Evolutionary conservation across 495 filamentous ascomycete species (phyloP).

Genomic region (Parmelia sp.): DNA sequence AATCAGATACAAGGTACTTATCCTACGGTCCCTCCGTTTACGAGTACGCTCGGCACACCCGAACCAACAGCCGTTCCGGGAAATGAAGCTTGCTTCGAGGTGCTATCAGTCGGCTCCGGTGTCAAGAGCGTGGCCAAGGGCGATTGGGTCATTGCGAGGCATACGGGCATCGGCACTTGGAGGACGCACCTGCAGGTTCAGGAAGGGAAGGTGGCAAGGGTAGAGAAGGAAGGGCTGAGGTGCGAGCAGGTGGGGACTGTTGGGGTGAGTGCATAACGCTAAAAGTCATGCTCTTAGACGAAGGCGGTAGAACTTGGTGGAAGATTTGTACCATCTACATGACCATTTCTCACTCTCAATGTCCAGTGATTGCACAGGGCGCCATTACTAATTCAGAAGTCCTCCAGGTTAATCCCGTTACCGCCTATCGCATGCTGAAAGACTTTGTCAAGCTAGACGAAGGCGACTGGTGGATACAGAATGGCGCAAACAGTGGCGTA

Average conservation of each 20-base stretch:
- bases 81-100: conserved; percentile 89
- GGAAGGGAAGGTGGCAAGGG: conserved; percentile 56
- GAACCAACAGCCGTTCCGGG: conserved; percentile 69
- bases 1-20: conserved; percentile 98
- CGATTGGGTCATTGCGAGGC: conserved; percentile 87
- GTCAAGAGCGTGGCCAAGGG: conserved; percentile 56
- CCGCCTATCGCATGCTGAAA: conserved; percentile 84
- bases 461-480: conserved; percentile 90
- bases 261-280: conserved; percentile 27
- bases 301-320: too few species aligned
- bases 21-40: conserved; percentile 71
- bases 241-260: conserved; percentile 76
- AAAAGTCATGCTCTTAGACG: background rate
- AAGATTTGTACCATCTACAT: too few species aligned
- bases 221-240: conserved; percentile 63
- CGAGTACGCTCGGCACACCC: conserved; percentile 62
- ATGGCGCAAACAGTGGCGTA: conserved; percentile 90
- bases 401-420: conserved; percentile 72
- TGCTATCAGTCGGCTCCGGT: conserved; percentile 56
- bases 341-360: too few species aligned
- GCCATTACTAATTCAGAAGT: background rate
- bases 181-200: conserved; percentile 76
- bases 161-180: conserved; percentile 82
- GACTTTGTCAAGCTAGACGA: conserved; percentile 66
- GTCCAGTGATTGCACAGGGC: background rate